Evolutionary conservation across 1,284 basidiomycete species (phyloP).

Genomic region (Ustilago lituana): DNA sequence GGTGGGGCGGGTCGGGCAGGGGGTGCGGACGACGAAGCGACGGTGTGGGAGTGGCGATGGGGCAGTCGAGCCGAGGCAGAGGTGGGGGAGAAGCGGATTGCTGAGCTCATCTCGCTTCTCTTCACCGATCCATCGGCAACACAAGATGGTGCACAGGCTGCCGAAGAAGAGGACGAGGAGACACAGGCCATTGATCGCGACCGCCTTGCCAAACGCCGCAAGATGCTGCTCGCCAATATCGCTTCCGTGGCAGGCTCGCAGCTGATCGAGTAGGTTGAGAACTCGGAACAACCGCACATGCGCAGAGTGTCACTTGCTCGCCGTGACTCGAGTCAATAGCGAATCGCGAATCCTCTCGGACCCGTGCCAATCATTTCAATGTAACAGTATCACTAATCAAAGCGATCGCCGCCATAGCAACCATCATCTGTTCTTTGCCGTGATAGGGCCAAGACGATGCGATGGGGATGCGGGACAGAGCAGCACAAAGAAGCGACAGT

Average conservation of each 20-base stretch:
- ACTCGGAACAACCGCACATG: no score
- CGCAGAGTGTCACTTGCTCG: no score
- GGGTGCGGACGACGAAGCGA: constrained; percentile 40
- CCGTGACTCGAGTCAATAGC: no score
- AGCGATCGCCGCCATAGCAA: no score
- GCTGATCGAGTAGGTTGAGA: constrained; percentile 19
- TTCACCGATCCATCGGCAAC: constrained; percentile 36
- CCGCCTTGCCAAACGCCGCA: constrained; percentile 22
- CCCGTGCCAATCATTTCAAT: no score
- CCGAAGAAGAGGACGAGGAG: constrained; percentile 35
- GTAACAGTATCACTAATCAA: no score
- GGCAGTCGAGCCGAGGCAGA: constrained; percentile 64
- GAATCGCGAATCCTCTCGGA: no score
- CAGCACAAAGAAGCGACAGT: no score
- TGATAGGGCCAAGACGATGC: no score
- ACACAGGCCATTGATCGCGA: constrained; percentile 27
- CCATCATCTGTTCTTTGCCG: no score
- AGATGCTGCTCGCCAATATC: constrained; percentile 39
- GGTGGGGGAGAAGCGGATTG: constrained; percentile 62
- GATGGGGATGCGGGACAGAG: no score
- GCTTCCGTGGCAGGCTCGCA: constrained; percentile 44
- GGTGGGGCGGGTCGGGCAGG: constrained; percentile 8
- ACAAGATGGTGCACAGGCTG: constrained; percentile 15
- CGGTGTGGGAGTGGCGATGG: constrained; percentile 65
- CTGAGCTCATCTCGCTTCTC: constrained; percentile 56